A percentile compares a stretch with the other conserved stretches of the same genome.
phyloP scores from a whole-genome alignment of 768 basidiomycete species.

The Trametes gibbosa region DNA sequence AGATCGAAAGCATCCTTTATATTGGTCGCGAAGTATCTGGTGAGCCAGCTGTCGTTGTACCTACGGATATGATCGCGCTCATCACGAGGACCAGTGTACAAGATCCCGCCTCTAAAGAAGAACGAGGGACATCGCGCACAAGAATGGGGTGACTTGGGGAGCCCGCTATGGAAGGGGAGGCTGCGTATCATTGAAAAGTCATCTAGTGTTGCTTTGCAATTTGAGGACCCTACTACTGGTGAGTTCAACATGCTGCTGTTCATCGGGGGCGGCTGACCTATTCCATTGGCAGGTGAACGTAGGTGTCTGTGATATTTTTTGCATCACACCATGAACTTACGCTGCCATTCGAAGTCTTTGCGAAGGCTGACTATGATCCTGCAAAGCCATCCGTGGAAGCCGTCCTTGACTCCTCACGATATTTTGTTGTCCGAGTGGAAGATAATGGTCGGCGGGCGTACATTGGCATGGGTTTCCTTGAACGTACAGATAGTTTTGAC shows the following conservation, averaged over 20 bases:
- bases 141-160: conserved; percentile 85
- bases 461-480: conserved; percentile 91
- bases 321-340: neutral
- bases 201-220: conserved; percentile 60
- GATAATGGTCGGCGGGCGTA: conserved; percentile 86
- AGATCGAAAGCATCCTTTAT: conserved; percentile 87
- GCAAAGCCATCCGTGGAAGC: conserved; percentile 85
- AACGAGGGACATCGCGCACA: conserved; percentile 91
- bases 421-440: conserved; percentile 91
- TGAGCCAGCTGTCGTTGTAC: conserved; percentile 32
- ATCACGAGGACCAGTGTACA: conserved; percentile 62
- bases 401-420: conserved; percentile 93
- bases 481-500: conserved; percentile 87
- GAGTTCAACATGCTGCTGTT: conserved; percentile 23
- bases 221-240: conserved; percentile 85
- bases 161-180: conserved; percentile 90
- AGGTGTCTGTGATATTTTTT: neutral
- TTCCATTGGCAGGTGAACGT: conserved; percentile 17
- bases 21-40: conserved; percentile 91
- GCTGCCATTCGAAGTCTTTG: conserved; percentile 61
- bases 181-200: conserved; percentile 82
- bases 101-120: conserved; percentile 81
- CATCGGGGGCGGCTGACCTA: conserved; percentile 16
- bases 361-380: conserved; percentile 78
- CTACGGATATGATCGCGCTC: conserved; percentile 3